Conservation (phyloP, 345 rosid genomes). For the Salix udensis region DNA sequence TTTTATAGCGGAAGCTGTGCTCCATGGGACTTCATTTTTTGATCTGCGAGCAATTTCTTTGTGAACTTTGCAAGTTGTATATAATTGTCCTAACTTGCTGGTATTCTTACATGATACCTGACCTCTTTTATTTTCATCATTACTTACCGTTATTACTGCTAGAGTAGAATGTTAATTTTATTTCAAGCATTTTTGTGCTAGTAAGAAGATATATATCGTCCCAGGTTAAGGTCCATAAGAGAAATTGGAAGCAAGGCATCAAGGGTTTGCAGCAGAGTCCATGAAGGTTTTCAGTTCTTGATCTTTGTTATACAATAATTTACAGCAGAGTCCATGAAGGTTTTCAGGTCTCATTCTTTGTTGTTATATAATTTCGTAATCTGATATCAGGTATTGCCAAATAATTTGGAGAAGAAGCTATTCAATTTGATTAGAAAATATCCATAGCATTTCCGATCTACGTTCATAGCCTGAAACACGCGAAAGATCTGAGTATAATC, state of each 20-base stretch:
- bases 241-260: not conserved
- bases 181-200: not conserved
- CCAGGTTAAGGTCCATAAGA: not conserved
- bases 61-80: not conserved
- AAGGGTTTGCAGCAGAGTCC: not conserved
- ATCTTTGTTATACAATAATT: not conserved
- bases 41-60: not conserved
- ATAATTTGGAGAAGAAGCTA: not conserved
- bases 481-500: not conserved
- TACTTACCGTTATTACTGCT: not conserved
- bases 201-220: not conserved
- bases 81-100: not conserved
- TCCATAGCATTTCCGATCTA: not conserved
- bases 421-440: not conserved
- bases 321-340: not conserved
- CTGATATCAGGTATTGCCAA: not conserved
- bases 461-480: not conserved
- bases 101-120: not conserved
- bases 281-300: not conserved
- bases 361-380: not conserved
- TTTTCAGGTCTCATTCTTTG: not conserved
- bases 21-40: slow-evolving; percentile 1
- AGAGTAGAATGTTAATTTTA: not conserved
- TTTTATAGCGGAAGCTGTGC: slow-evolving; percentile 10
- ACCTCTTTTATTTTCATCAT: not conserved